A percentile compares a stretch with the other conserved stretches of the same genome.
Conservation (phyloP, 2,329 filamentous ascomycete species). For the Colletotrichum neosansevieriae region DNA sequence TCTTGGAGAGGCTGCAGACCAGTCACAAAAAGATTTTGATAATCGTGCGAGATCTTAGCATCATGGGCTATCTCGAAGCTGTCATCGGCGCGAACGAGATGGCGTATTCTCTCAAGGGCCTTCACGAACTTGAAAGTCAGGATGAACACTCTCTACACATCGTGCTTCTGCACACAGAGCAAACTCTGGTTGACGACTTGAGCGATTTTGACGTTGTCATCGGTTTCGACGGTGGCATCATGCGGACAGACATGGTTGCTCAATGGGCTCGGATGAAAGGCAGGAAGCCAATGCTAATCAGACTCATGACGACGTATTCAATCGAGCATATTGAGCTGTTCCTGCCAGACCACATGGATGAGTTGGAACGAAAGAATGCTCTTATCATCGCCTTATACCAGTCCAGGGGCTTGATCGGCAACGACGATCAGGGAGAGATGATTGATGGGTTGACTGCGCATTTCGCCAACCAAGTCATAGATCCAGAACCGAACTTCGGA, state of each 20-base stretch:
- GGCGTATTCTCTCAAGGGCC: slow-evolving; percentile 50
- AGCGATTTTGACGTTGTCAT: slow-evolving; percentile 63
- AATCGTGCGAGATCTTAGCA: slow-evolving; percentile 61
- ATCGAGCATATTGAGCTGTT: slow-evolving; percentile 68
- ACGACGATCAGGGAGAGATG: slow-evolving; percentile 44
- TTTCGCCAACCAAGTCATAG: slow-evolving; percentile 61
- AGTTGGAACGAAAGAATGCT: slow-evolving; percentile 61
- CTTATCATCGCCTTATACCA: slow-evolving; percentile 51
- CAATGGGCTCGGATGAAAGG: slow-evolving; percentile 34
- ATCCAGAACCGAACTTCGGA: slow-evolving; percentile 51
- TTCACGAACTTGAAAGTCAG: slow-evolving; percentile 49
- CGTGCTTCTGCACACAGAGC: slow-evolving; percentile 56
- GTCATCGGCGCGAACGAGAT: slow-evolving; percentile 57
- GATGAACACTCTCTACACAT: slow-evolving; percentile 52
- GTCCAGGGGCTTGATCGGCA: slow-evolving; percentile 44
- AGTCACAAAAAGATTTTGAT: slow-evolving; percentile 64
- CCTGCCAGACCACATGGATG: slow-evolving; percentile 53
- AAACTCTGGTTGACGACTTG: slow-evolving; percentile 52
- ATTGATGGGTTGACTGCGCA: slow-evolving; percentile 57
- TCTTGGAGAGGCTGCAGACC: slow-evolving; percentile 60
- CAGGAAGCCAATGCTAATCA: slow-evolving; percentile 59
- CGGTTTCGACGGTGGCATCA: slow-evolving; percentile 65
- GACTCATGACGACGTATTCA: slow-evolving; percentile 63
- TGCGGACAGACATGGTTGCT: slow-evolving; percentile 47
- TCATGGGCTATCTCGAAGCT: slow-evolving; percentile 65